Conservation (phyloP, 75 land plant species). For the Pseudotsuga menziesii region DNA sequence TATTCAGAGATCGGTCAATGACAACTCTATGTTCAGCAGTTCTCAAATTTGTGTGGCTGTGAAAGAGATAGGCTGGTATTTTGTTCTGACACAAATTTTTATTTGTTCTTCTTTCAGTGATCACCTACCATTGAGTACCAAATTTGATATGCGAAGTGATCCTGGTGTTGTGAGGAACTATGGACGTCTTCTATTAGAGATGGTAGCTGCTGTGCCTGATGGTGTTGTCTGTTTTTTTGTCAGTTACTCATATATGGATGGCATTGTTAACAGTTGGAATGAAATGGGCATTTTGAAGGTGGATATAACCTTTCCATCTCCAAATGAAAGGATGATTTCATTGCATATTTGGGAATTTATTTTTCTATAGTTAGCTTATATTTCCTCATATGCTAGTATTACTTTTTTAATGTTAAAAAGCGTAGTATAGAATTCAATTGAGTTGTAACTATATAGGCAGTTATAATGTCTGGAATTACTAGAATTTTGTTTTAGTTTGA, state of each 20-base stretch:
- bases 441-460: background rate
- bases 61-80: background rate
- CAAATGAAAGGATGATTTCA: background rate
- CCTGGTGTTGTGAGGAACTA: slow-evolving; percentile 98
- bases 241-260: slow-evolving; percentile 99
- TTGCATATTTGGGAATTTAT: background rate
- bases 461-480: background rate
- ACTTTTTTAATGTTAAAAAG: background rate
- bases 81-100: slow-evolving; percentile 4
- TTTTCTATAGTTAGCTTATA: background rate
- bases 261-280: slow-evolving; percentile 96
- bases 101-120: slow-evolving; percentile 52
- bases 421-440: background rate
- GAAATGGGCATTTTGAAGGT: slow-evolving; percentile 97
- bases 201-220: slow-evolving; percentile 98
- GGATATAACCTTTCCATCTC: background rate
- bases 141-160: slow-evolving; percentile 99
- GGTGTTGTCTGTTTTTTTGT: slow-evolving; percentile 99
- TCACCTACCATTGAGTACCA: slow-evolving; percentile 97
- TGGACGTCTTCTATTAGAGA: slow-evolving; percentile 92
- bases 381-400: background rate
- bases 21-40: background rate
- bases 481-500: background rate
- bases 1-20: background rate
- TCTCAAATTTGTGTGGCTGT: background rate